Base-by-base conservation (phyloP, 2,329 filamentous ascomycete species). In the Aspergillus japonicus region DNA sequence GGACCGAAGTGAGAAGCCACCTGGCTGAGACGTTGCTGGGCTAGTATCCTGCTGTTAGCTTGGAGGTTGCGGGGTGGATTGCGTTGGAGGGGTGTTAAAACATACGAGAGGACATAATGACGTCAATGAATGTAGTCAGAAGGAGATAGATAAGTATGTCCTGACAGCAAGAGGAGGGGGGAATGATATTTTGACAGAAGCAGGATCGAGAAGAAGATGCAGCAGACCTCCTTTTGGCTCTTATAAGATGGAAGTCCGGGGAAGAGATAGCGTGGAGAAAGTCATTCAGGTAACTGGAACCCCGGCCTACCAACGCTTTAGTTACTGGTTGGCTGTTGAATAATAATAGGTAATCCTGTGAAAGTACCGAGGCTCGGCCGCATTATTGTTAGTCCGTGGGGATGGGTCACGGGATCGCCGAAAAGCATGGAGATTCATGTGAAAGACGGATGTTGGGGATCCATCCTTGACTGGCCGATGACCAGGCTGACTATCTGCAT, bases 21-120 rank as follows among this genome's bases (percentile, higher is more conserved):
- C 73, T 87, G 84, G 61, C 78, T 80, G 53, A 88, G 81, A 68
- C 85, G 84, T 66, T 84, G 81, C 69, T 84, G 81, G 62, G 83
- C 84, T 85, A 63, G 14, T 61, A 29, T 14, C 29, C 49, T 31
- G 16, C 55, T 62, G 50, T 56, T 19, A 58, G 59, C 52, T 53
- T 35, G 24, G 63, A 35, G 16, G 65, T 48, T 68, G 58, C 47
- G 26, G 48, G 33, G 56, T 2, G 39, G 11, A 47, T 26, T 8
- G 4, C 42, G 44, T 39, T 11, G 54, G 39, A 44, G 31, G 33
- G 26, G 14, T 29, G 19, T 21, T 44, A 33, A 66, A 33, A 66
- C 72, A 69, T 71, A 78, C 77, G 74, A 69, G 72, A 73, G 71
- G 77, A 78, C 77, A 79, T 79, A 66, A 66, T 76, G 66, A 71